Evolutionary conservation across 192 early-diverging fungal genomes (phyloP).

Genomic region (Linnemannia hyalina): DNA sequence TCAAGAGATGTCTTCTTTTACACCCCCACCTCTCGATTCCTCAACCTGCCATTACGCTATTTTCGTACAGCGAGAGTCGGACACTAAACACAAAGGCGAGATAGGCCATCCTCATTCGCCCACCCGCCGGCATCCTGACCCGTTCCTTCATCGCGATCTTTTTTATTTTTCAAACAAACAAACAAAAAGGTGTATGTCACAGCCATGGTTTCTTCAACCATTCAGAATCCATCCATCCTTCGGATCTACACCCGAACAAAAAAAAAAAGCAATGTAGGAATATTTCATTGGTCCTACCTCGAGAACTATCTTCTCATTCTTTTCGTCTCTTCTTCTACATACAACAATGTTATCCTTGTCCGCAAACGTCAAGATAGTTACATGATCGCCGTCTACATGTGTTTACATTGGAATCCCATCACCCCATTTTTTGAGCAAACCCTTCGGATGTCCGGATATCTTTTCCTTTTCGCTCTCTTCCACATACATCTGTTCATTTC

Average conservation of each 20-base stretch:
- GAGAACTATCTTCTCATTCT: background rate
- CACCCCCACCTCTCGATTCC: background rate
- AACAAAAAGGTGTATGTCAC: background rate
- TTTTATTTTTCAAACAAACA: background rate
- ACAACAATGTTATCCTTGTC: too few species aligned
- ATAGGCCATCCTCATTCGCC: background rate
- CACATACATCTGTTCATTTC: too few species aligned
- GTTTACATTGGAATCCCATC: too few species aligned
- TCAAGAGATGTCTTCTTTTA: too few species aligned
- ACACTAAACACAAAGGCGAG: background rate
- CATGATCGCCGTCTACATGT: too few species aligned
- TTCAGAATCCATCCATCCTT: background rate
- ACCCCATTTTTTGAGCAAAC: too few species aligned
- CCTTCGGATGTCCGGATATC: too few species aligned
- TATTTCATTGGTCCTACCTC: background rate
- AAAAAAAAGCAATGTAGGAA: too few species aligned
- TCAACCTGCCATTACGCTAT: background rate
- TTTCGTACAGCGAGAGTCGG: background rate
- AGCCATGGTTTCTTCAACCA: background rate
- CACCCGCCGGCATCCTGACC: background rate
- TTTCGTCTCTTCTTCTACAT: too few species aligned
- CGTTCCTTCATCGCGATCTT: constrained; percentile 1
- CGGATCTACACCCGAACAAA: background rate
- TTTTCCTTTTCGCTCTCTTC: too few species aligned
- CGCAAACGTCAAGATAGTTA: too few species aligned